These are phyloP conservation scores for Umbelopsis vinacea DNA, from an alignment of 192 early-diverging fungal species.

Conservation along the genomic window DNA sequence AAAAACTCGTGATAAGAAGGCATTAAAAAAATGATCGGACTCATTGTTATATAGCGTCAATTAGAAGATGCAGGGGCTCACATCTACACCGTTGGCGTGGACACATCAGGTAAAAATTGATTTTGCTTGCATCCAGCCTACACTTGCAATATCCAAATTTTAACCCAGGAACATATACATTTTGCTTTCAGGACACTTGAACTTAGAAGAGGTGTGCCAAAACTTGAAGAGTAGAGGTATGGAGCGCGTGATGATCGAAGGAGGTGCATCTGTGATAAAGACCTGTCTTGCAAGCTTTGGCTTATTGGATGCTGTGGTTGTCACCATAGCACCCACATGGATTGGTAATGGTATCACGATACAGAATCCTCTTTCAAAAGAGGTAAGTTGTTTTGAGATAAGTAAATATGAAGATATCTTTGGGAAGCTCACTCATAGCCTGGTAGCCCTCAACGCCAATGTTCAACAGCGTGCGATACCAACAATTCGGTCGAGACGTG, in stretches of 20 bases:
- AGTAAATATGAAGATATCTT: not conserved
- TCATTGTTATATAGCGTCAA: not conserved
- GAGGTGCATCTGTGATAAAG: not conserved
- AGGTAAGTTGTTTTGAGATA: not conserved
- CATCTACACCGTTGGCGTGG: not conserved
- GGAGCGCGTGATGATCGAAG: constrained; percentile 8
- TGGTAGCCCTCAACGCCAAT: not conserved
- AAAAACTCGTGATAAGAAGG: no score
- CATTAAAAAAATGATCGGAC: not conserved
- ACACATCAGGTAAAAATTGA: not conserved
- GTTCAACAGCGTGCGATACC: not conserved
- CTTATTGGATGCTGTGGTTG: constrained; percentile 4
- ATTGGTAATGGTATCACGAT: not conserved
- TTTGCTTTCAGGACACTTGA: not conserved
- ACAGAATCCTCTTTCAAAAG: not conserved
- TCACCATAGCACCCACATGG: constrained; percentile 1
- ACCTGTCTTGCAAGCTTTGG: not conserved
- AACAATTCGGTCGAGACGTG: constrained; percentile 8
- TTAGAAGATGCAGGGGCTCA: not conserved
- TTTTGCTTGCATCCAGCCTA: not conserved
- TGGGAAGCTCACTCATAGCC: no score
- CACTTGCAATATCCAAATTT: not conserved
- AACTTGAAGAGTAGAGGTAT: not conserved
- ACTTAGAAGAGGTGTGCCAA: not conserved
- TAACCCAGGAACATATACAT: not conserved